A percentile compares a stretch with the other conserved stretches of the same genome.
Conservation (phyloP, 2,329 filamentous ascomycete species). For the Mollisiaceae sp. region DNA sequence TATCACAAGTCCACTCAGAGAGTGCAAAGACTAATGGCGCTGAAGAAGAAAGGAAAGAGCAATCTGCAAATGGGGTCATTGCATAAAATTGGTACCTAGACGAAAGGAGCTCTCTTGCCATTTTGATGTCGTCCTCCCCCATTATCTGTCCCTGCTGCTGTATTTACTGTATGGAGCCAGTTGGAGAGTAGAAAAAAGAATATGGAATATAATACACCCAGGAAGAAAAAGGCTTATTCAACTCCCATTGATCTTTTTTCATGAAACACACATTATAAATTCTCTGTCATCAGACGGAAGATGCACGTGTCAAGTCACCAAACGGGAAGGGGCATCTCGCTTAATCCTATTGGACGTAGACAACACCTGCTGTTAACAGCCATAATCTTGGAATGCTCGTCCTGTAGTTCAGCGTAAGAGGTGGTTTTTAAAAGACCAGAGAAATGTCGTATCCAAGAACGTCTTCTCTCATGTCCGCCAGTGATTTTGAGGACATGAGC, state of each 20-base stretch:
- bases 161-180: too few species aligned
- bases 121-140: not conserved
- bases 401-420: not conserved
- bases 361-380: not conserved
- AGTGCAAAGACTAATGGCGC: constrained; percentile 11
- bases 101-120: constrained; percentile 4
- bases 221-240: not conserved
- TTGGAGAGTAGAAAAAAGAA: too few species aligned
- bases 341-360: not conserved
- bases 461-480: not conserved
- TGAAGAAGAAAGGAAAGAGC: constrained; percentile 34
- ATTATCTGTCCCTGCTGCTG: too few species aligned
- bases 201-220: too few species aligned
- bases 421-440: not conserved
- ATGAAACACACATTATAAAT: not conserved
- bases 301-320: not conserved
- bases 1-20: constrained; percentile 34
- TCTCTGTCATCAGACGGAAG: not conserved
- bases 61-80: constrained; percentile 35
- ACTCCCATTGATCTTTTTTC: not conserved
- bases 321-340: constrained; percentile 3
- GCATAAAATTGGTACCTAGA: constrained; percentile 26
- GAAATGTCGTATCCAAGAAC: not conserved
- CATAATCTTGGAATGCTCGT: not conserved
- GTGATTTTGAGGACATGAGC: not conserved